A percentile compares a stretch with the other conserved stretches of the same genome.
Conservation (phyloP, 352 stramenopile species). For the Globisporangium nodosum region DNA sequence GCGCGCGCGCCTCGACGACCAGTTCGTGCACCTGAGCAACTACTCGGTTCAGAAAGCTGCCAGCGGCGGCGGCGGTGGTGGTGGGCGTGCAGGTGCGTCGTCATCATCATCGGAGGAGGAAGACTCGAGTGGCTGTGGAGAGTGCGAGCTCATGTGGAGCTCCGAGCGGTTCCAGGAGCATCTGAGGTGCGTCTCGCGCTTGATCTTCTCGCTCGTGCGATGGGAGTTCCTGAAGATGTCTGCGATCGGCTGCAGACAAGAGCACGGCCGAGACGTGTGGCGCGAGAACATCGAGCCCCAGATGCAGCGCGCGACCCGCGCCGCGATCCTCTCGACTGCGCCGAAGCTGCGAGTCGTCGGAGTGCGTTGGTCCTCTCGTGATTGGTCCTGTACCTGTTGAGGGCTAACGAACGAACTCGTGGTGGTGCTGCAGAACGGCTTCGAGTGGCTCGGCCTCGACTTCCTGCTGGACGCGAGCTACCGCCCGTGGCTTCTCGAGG, state of each 20-base stretch:
- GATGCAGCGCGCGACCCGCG: constrained; percentile 44
- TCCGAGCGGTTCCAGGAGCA: constrained; percentile 31
- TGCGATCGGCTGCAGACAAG: constrained; percentile 7
- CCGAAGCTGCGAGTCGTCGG: constrained; percentile 44
- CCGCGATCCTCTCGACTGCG: constrained; percentile 32
- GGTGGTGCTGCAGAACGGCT: constrained; percentile 32
- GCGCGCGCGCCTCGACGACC: constrained; percentile 28
- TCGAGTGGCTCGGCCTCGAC: constrained; percentile 86
- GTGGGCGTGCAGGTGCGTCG: too few species aligned
- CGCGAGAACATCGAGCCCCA: constrained; percentile 35
- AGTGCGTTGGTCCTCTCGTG: constrained; percentile 21
- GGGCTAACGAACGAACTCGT: too few species aligned
- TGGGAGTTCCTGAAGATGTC: too few species aligned
- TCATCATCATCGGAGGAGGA: not conserved
- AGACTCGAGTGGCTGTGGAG: not conserved
- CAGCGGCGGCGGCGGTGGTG: not conserved
- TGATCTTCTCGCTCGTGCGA: too few species aligned
- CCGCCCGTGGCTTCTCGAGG: constrained; percentile 72
- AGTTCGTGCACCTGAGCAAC: constrained; percentile 77
- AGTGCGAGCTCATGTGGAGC: constrained; percentile 53
- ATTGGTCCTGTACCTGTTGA: not conserved
- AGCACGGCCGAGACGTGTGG: constrained; percentile 46
- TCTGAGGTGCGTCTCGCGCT: constrained; percentile 23
- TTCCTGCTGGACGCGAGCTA: constrained; percentile 64
- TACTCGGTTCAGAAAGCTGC: constrained; percentile 70